These are phyloP conservation scores for Guadua angustifolia DNA, from an alignment of 176 grass and related monocot species.

Conservation along the genomic window DNA sequence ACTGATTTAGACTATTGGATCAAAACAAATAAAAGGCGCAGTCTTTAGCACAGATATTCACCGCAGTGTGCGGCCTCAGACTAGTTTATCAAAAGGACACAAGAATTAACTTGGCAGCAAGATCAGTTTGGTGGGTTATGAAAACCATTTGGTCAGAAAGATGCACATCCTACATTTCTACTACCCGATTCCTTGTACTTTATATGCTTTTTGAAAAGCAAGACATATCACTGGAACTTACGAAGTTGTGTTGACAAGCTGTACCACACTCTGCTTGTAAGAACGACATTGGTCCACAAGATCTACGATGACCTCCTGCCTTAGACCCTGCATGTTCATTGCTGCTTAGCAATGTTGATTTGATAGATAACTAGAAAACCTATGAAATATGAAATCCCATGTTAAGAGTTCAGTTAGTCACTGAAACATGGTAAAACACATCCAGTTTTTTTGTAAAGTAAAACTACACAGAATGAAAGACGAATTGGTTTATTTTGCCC, in stretches of 20 bases:
- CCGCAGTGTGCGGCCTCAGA: not conserved
- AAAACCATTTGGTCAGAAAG: conserved; percentile 4
- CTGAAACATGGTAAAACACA: conserved; percentile 19
- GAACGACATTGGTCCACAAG: conserved; percentile 83
- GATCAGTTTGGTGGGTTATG: conserved; percentile 2
- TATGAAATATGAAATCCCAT: not conserved
- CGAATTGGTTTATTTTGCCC: not conserved
- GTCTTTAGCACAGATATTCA: not conserved
- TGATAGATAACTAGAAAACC: conserved; percentile 15
- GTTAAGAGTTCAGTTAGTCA: conserved; percentile 9
- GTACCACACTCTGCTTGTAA: conserved; percentile 78
- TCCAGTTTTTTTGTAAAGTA: conserved; percentile 13
- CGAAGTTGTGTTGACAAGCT: conserved; percentile 82
- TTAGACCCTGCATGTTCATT: conserved; percentile 67
- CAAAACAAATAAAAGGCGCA: not conserved
- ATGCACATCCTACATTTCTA: conserved; percentile 5
- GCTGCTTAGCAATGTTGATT: conserved; percentile 19
- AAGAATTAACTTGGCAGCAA: conserved; percentile 17
- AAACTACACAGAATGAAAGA: not conserved
- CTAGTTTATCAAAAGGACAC: not conserved
- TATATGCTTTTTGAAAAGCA: too few relatives aligned
- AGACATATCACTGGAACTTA: conserved; percentile 46
- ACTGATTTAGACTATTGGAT: conserved; percentile 22
- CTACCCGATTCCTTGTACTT: too few relatives aligned
- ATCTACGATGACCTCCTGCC: conserved; percentile 82